A percentile compares a stretch with the other conserved stretches of the same genome.
Conservation (phyloP, 2,329 filamentous ascomycete genomes). For the Neofusicoccum kwambonambiense region DNA sequence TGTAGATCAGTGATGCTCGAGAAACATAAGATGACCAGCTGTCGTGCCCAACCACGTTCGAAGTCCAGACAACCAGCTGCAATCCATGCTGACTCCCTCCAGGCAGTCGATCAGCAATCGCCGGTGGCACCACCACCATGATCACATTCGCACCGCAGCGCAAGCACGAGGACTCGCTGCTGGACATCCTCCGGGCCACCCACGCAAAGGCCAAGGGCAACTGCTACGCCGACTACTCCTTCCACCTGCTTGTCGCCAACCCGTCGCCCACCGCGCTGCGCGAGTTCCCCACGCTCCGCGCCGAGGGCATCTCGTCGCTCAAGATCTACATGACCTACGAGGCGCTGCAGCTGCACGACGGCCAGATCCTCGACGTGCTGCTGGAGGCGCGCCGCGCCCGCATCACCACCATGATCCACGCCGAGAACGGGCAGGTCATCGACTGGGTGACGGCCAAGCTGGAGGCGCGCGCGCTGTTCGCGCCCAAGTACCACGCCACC, state of each 20-base stretch:
- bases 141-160: constrained; percentile 50
- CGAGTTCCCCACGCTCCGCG: constrained; percentile 36
- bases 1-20: too few relatives aligned
- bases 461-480: constrained; percentile 48
- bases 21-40: too few relatives aligned
- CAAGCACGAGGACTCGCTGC: constrained; percentile 45
- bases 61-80: too few relatives aligned
- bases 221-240: constrained; percentile 51
- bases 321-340: constrained; percentile 48
- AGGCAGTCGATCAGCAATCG: constrained; percentile 46
- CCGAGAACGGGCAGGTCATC: constrained; percentile 55
- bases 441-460: constrained; percentile 56
- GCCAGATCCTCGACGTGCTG: constrained; percentile 39
- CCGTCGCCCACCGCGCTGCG: constrained; percentile 34
- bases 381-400: constrained; percentile 42
- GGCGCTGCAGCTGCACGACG: constrained; percentile 39
- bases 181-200: constrained; percentile 44
- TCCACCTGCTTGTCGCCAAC: constrained; percentile 41
- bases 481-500: constrained; percentile 53
- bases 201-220: constrained; percentile 44
- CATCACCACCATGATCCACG: constrained; percentile 57
- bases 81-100: too few relatives aligned
- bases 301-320: constrained; percentile 38
- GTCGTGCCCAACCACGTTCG: too few relatives aligned
- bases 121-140: constrained; percentile 51